Base-by-base conservation (phyloP, 2,329 filamentous ascomycete species). In the Trichoderma guizhouense region DNA sequence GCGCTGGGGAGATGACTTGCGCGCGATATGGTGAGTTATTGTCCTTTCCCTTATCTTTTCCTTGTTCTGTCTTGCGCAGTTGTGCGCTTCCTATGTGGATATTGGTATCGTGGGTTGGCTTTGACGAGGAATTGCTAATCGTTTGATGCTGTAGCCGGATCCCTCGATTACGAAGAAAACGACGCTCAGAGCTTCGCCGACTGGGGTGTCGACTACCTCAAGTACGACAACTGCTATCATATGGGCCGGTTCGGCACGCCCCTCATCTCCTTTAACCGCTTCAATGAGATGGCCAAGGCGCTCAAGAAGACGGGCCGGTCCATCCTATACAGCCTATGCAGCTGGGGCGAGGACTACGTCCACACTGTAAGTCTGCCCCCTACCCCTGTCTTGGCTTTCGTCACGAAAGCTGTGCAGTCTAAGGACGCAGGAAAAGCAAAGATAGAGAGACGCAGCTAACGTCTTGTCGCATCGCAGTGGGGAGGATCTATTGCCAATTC, bases 181-280 rank as follows among this genome's bases (percentile, higher is more conserved):
- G 88, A 89, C 76, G 88, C 87, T 0, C 75, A 84, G 73, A 83
- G 83, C 0, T 89, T 86, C 74, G 85, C 86, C 1, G 80, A 81
- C 14, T 88, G 86, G 86, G 85, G 84, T 2, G 81, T 87, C 68
- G 85, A 87, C 74, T 86, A 86, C 64, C 78, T 87, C 47, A 87
- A 87, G 79, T 87, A 87, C 73, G 85, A 87, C 74, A 86, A 86
- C 74, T 87, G 85, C 74, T 72, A 69, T 30, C 65, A 72, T 67
- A 64, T 69, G 65, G 66, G 71, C 39, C 71, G 66, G 28, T 63
- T 69, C 30, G 71, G 71, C 43, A 70, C 57, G 55, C 71, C 65
- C 28, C 30, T 64, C 7, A 70, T 70, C 24, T 72, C 71, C n/a
- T 72, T 72, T 34, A 34, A 70, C 39, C 71, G 71, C 69, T 71